Conservation (phyloP, 2,329 filamentous ascomycete genomes). For the Pleoardoris graminearum region DNA sequence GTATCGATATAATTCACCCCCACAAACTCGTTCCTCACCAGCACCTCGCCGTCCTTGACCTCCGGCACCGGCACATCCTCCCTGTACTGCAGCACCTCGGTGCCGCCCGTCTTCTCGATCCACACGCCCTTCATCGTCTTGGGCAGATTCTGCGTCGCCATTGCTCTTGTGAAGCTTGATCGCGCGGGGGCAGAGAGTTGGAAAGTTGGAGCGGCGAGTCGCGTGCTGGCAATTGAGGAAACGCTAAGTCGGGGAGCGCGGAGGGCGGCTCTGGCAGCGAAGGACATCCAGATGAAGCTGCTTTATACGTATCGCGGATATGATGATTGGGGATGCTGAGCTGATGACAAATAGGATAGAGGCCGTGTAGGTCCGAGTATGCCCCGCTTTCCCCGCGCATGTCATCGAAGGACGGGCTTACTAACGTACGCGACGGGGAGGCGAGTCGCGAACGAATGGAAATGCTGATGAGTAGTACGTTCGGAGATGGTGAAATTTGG, state of each 20-base stretch:
- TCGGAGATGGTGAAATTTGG: neutral
- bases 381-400: constrained; percentile 13
- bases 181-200: constrained; percentile 18
- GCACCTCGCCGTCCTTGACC: constrained; percentile 69
- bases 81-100: constrained; percentile 72
- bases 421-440: neutral
- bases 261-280: neutral
- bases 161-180: constrained; percentile 28
- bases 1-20: constrained; percentile 92
- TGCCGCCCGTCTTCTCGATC: constrained; percentile 71
- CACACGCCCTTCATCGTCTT: constrained; percentile 73
- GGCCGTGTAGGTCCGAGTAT: constrained; percentile 6
- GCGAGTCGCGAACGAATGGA: neutral
- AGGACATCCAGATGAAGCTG: neutral
- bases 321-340: neutral
- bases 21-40: constrained; percentile 78
- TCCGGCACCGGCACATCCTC: constrained; percentile 72
- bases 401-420: constrained; percentile 9
- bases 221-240: constrained; percentile 18
- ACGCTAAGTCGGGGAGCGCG: constrained; percentile 5
- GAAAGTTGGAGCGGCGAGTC: constrained; percentile 23
- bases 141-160: constrained; percentile 56
- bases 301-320: neutral
- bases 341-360: constrained; percentile 8
- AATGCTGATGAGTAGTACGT: neutral